A percentile compares a stretch with the other conserved stretches of the same genome.
Evolutionary conservation across 2,329 filamentous ascomycete genomes (phyloP).

Genomic region (Botrytis medusae): DNA sequence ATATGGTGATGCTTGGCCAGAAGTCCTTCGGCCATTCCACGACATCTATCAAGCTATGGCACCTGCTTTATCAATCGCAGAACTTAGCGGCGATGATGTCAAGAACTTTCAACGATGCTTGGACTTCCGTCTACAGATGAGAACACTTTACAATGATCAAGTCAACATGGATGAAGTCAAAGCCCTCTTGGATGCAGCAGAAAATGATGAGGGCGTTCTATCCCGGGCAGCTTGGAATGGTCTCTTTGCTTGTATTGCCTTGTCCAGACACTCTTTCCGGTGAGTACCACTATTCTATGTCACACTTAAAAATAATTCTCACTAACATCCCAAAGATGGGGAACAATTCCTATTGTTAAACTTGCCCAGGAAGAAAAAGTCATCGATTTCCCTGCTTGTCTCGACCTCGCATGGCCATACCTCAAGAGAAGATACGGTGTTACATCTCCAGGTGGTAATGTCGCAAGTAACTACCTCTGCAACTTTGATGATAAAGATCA

Average conservation of each 20-base stretch:
- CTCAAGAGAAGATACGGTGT: slow-evolving; percentile 40
- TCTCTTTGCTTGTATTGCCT: slow-evolving; percentile 40
- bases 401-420: slow-evolving; percentile 39
- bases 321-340: slow-evolving; percentile 36
- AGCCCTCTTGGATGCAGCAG: slow-evolving; percentile 23
- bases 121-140: slow-evolving; percentile 19
- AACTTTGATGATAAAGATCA: slow-evolving; percentile 38
- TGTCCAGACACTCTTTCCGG: slow-evolving; percentile 40
- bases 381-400: slow-evolving; percentile 38
- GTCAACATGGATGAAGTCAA: slow-evolving; percentile 12
- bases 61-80: slow-evolving; percentile 31
- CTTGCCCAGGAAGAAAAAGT: slow-evolving; percentile 40
- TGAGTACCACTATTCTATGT: slow-evolving; percentile 19
- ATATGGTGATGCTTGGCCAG: slow-evolving; percentile 36
- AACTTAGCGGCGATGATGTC: slow-evolving; percentile 36
- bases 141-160: slow-evolving; percentile 16
- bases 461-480: slow-evolving; percentile 39
- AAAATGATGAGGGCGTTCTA: slow-evolving; percentile 35
- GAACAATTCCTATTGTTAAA: slow-evolving; percentile 40
- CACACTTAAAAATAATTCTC: background rate
- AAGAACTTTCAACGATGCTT: slow-evolving; percentile 30
- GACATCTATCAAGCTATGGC: slow-evolving; percentile 39
- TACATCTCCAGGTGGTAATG: slow-evolving; percentile 40
- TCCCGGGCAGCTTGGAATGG: slow-evolving; percentile 40
- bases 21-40: slow-evolving; percentile 37